Base-by-base conservation (phyloP, 306 rosid genomes). In the Gillenia trifoliata region DNA sequence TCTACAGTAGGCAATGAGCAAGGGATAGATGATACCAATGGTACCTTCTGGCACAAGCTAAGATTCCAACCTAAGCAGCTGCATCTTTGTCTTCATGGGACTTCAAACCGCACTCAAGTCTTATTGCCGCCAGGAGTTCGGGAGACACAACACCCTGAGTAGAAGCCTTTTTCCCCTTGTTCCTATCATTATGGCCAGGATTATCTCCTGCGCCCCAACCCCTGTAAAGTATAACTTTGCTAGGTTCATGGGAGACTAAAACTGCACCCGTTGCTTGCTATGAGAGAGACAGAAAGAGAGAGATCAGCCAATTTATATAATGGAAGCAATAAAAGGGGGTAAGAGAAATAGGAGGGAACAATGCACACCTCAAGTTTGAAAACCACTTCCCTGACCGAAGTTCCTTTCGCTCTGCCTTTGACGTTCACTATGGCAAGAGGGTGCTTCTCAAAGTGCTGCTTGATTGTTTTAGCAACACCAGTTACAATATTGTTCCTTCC, bases 151-250 rank as follows among this genome's bases (percentile, higher is more conserved):
- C 43, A 25, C 75, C 87, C 65, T 59, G 80, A 77, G 82, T 26
- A 47, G 29, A 74, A 59, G 72, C 71, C 70, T 61, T 83, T 77
- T 68, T 68, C 60, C 10, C 63, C 36, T 13, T 49, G 23, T 66
- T 54, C 77, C 56, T 69, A 55, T 63, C 81, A 50, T 68, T 70
- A 94, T 85, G 80, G 93, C 93, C 76, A 87, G 92, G 75, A 94
- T 86, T 70, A 88, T 91, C 49, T 90, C 95, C 30, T 62, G 85
- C 90, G 28, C 93, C 97, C 97, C 98, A 91, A 50, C 97, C 97
- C 79, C 97, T 77, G 82, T 90, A 94, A 74, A 94, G 93, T 75
- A 94, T 87, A 61, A 94, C 83, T 75, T 91, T 94, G 83, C 84
- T 86, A 22, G 94, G 97, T 81, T 94, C 95, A 63, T 81, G 98